Base-by-base conservation (phyloP, 2,329 filamentous ascomycete species). In the Macroventuria anomochaeta region DNA sequence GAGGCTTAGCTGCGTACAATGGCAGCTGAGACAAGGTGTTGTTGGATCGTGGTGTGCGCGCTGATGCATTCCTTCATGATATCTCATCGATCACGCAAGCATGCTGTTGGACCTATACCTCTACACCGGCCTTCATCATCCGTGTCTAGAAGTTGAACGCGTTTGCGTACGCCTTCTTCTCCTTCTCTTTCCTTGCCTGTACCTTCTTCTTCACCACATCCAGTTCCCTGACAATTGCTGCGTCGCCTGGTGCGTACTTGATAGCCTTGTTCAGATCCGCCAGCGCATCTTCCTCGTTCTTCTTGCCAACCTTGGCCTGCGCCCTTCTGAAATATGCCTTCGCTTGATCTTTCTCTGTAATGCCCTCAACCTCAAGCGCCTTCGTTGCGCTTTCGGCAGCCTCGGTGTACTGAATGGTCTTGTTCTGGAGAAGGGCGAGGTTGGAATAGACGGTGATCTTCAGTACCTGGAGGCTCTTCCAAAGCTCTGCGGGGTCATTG, bases 101-200 rank as follows among this genome's bases (percentile, higher is more conserved):
- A n/a, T n/a, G n/a, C n/a, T n/a, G n/a, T n/a, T n/a, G n/a, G n/a
- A n/a, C n/a, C n/a, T 40, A 8, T 17, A 18, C 37, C 3, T 37
- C 7, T 7, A 3, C 28, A 29, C 5, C 12, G n/a, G 12, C 13
- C 26, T 7, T 31, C 12, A 6, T 31, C 38, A 18, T 31, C n/a
- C 20, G 3, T 7, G 18, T 55, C 56, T 55, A 55, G 51, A 75
- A 74, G 57, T 74, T 68, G 72, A 97, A 97, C 77, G 96, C 95
- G 80, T 96, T 97, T 80, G 89, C 90, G 74, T 93, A 96, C 5
- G 88, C 89, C 65, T 90, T 91, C 84, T 93, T 96, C 81, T 97
- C 91, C 85, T 93, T 96, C 73, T 89, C 89, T 58, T 86, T 83
- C 57, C 88, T 84, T 53, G 88, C 89, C 10, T 85, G 82, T 21